Evolutionary conservation across 768 basidiomycete genomes (phyloP).

Genomic region (Cubamyces lactineus): DNA sequence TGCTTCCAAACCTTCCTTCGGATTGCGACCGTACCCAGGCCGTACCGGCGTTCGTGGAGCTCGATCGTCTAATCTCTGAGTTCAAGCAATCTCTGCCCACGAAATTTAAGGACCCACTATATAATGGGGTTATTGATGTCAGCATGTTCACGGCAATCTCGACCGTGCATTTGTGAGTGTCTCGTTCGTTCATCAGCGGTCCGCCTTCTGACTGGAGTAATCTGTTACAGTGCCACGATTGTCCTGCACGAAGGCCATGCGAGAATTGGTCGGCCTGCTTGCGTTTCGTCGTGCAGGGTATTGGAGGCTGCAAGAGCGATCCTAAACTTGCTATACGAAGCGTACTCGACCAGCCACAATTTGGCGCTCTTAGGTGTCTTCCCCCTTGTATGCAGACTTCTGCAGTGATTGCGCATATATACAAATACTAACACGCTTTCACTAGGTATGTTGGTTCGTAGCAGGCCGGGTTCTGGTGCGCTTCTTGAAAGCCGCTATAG

Average conservation of each 20-base stretch:
- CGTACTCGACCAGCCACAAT: constrained; percentile 74
- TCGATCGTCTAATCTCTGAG: constrained; percentile 59
- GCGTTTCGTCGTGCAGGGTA: constrained; percentile 71
- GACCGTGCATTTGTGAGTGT: constrained; percentile 26
- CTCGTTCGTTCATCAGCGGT: background rate
- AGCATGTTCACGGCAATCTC: constrained; percentile 51
- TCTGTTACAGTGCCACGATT: constrained; percentile 56
- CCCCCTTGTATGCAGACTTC: constrained; percentile 52
- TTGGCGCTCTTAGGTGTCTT: constrained; percentile 72
- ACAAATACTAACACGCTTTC: constrained; percentile 42
- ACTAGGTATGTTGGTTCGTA: constrained; percentile 56
- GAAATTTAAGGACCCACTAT: constrained; percentile 58
- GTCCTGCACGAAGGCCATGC: constrained; percentile 80
- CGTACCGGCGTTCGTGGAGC: constrained; percentile 54
- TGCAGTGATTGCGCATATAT: too few species aligned
- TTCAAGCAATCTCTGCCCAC: constrained; percentile 63
- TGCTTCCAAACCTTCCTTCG: constrained; percentile 19
- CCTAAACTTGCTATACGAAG: constrained; percentile 65
- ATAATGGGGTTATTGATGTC: constrained; percentile 54
- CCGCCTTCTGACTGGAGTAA: constrained; percentile 35
- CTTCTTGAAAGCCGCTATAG: constrained; percentile 65
- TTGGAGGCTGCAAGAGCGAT: constrained; percentile 67
- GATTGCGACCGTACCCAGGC: background rate
- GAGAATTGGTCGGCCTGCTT: constrained; percentile 56
- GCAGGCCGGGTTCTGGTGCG: constrained; percentile 67